A percentile compares a stretch with the other conserved stretches of the same genome.
These are phyloP conservation scores for Artemisia argyi DNA, from an alignment of 129 eudicot genomes.

Conservation along the genomic window DNA sequence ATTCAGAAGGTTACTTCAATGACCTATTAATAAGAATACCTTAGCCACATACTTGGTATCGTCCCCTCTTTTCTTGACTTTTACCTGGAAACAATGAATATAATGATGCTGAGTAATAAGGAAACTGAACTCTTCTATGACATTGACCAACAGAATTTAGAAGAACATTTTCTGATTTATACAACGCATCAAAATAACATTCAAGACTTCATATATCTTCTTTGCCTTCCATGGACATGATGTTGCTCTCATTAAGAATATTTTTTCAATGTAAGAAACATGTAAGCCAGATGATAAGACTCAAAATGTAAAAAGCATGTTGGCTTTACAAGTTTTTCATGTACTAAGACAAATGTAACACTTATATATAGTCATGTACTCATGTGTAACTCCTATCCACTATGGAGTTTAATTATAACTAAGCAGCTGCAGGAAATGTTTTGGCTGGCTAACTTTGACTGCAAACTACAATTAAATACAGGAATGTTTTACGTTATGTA, in stretches of 20 bases:
- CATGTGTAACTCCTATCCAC: slow-evolving; percentile 5
- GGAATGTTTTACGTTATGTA: neutral
- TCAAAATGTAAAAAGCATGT: slow-evolving; percentile 4
- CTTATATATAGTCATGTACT: neutral
- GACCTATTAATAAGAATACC: slow-evolving; percentile 39
- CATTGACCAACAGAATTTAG: slow-evolving; percentile 10
- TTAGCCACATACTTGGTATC: slow-evolving; percentile 94
- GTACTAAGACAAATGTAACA: neutral
- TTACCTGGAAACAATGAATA: slow-evolving; percentile 63
- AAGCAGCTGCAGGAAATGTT: neutral
- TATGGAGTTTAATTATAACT: neutral
- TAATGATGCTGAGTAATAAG: slow-evolving; percentile 4
- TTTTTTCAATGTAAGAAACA: slow-evolving; percentile 5
- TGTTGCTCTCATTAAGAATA: neutral
- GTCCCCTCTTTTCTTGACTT: slow-evolving; percentile 97
- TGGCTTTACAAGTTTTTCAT: slow-evolving; percentile 16
- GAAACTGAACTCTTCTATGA: neutral
- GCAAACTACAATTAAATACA: neutral
- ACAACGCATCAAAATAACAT: neutral
- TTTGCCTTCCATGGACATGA: neutral
- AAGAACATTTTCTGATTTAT: neutral
- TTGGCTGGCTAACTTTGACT: neutral
- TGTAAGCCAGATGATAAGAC: slow-evolving; percentile 4
- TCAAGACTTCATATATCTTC: slow-evolving; percentile 13
- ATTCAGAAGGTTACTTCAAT: too few species aligned